Evolutionary conservation across 169 alveolate species (phyloP).

Genomic region (Plasmodium ovale): DNA sequence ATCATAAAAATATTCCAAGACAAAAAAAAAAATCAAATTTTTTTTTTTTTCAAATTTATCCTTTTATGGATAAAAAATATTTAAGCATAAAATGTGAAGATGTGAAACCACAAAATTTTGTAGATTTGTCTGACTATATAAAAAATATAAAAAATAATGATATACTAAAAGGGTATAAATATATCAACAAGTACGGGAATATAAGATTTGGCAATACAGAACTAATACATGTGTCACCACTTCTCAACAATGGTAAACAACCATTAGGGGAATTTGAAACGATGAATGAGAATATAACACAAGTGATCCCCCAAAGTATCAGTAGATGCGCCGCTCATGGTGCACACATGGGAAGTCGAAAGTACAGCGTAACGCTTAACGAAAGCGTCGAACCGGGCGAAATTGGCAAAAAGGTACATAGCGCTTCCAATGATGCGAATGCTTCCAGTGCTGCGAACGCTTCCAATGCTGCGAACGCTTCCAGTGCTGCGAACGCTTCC

Average conservation of each 20-base stretch:
- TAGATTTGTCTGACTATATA: slow-evolving; percentile 2
- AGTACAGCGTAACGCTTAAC: no score
- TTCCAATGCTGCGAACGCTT: no score
- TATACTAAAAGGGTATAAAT: slow-evolving; percentile 40
- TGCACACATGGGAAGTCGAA: no score
- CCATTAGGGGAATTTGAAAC: no score
- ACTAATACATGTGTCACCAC: slow-evolving; percentile 42
- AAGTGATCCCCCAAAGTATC: no score
- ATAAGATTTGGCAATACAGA: slow-evolving; percentile 14
- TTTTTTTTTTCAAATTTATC: slow-evolving; percentile 21
- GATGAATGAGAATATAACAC: no score
- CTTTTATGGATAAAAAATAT: slow-evolving; percentile 5
- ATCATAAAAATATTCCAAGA: neutral
- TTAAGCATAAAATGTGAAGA: slow-evolving; percentile 35
- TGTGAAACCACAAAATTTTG: slow-evolving; percentile 33
- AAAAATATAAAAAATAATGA: slow-evolving; percentile 1
- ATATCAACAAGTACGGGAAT: slow-evolving; percentile 34
- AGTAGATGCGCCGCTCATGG: no score
- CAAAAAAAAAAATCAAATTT: neutral
- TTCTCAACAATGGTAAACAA: no score
- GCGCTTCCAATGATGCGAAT: neutral
- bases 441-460: no score
- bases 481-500: no score
- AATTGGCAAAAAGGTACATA: neutral
- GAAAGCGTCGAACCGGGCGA: no score